Evolutionary conservation across 257 asterid species (phyloP), one percentile per base, ranked within the genome.

Genomic region (Solanum pennellii): DNA sequence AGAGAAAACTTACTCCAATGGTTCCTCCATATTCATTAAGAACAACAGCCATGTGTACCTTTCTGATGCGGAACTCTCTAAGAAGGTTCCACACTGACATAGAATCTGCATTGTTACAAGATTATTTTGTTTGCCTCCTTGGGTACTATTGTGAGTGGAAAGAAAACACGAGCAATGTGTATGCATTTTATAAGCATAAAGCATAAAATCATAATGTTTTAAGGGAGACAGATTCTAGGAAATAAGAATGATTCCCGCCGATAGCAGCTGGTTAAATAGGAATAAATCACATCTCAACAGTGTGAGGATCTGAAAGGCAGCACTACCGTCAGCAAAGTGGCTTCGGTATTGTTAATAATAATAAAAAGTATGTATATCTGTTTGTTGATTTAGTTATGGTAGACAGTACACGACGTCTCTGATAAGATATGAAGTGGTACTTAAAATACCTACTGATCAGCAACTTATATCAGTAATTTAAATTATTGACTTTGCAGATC

Each of bases 1-100:
- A 41, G 73, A 9, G 82, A 79, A n/a, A 47, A 87, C 98, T 90
- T 91, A 97, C 99, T 72, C 99, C 99, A 86, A 97, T 92, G 87
- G 99, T 97, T 91, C 99, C 99, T 62, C 99, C 99, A 83, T 97
- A 97, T 89, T 97, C 99, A 33, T 97, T 97, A 29, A 97, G 97
- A 89, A 97, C 99, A 91, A 97, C 98, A 87, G 99, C 99, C 98
- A 97, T 97, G 94, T 97, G 99, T 82, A 97, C 98, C 91, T 97
- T 97, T 93, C 99, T 94, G 91, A 97, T 97, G 88, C 99, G 97
- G 93, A 97, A 97, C 91, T 97, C 99, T 90, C 99, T 94, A 45
- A 97, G 98, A 90, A 97, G 99, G 92, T 97, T 97, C 99, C 99
- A 97, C 33, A 97, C 99, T 27, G 98, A 96, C 99, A 97, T 97